Percentiles rank a stretch among this genome's conserved stretches.
Conservation (phyloP, 129 eudicot genomes). For the Pseudognaphalium luteoalbum region DNA sequence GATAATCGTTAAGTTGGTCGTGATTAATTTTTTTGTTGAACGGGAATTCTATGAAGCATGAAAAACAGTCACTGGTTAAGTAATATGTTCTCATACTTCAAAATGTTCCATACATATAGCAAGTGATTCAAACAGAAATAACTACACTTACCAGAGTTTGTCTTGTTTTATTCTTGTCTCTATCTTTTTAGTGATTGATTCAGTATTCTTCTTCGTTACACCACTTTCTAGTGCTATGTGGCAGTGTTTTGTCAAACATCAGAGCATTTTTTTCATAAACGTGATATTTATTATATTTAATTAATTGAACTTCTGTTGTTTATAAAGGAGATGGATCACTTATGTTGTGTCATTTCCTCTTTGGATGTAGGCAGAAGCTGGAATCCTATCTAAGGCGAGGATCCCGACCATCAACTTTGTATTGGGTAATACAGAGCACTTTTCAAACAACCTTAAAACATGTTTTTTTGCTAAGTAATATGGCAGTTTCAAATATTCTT, state of each 20-base stretch:
- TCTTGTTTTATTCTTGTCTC: not conserved
- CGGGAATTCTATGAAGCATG: not conserved
- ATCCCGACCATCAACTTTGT: slow-evolving; percentile 69
- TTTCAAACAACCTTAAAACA: slow-evolving; percentile 10
- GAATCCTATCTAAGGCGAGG: slow-evolving; percentile 45
- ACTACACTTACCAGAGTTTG: slow-evolving; percentile 6
- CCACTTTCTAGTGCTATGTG: slow-evolving; percentile 12
- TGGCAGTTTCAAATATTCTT: slow-evolving; percentile 4
- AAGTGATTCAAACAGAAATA: not conserved
- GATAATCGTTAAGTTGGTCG: slow-evolving; percentile 11
- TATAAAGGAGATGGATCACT: slow-evolving; percentile 20
- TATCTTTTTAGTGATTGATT: not conserved
- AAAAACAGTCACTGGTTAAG: not conserved
- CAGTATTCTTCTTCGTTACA: not conserved
- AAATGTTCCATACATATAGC: not conserved
- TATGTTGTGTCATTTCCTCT: slow-evolving; percentile 12
- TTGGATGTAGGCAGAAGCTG: slow-evolving; percentile 54
- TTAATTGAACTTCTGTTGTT: not conserved
- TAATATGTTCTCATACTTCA: not conserved
- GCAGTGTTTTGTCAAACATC: slow-evolving; percentile 5
- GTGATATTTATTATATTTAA: not conserved
- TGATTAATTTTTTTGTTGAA: not conserved
- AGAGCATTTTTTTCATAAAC: not conserved
- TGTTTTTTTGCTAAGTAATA: not conserved
- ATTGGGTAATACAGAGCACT: slow-evolving; percentile 53